A percentile compares a stretch with the other conserved stretches of the same genome.
phyloP scores from a whole-genome alignment of 2,329 filamentous ascomycete genomes.

The Penicillium occitanis region DNA sequence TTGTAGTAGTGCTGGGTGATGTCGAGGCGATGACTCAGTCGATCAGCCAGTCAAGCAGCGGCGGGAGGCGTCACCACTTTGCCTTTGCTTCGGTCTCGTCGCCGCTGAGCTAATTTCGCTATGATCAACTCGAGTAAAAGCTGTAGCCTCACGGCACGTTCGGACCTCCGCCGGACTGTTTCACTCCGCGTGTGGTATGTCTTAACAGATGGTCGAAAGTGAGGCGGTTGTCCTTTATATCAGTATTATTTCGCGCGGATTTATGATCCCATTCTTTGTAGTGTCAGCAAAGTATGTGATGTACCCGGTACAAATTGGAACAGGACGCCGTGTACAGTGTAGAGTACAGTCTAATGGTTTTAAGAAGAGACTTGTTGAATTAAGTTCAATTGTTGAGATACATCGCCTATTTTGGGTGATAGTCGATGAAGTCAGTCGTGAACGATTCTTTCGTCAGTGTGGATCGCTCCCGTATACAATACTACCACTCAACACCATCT shows the following conservation, averaged over 20 bases:
- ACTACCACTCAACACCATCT: background rate
- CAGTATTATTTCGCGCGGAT: background rate
- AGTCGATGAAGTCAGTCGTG: conserved; percentile 2
- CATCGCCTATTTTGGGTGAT: background rate
- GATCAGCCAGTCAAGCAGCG: conserved; percentile 1
- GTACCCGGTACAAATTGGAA: background rate
- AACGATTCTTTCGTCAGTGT: conserved; percentile 5
- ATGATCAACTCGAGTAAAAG: background rate
- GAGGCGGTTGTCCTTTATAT: background rate
- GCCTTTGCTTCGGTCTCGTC: background rate
- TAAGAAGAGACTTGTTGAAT: background rate
- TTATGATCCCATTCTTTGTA: background rate
- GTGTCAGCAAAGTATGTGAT: background rate
- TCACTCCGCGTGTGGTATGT: background rate
- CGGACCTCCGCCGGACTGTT: conserved; percentile 5
- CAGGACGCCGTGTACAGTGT: background rate
- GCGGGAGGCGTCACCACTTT: conserved; percentile 13
- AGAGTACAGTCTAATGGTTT: background rate
- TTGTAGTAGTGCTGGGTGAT: background rate
- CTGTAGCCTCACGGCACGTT: background rate
- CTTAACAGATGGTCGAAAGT: background rate
- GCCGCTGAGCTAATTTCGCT: conserved; percentile 15
- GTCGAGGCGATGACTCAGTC: background rate
- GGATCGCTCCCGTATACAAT: background rate
- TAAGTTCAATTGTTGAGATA: background rate